Evolutionary conservation across 129 eudicot species (phyloP), one percentile per base, ranked within the genome.

Genomic region (Heracleum sosnowskyi): DNA sequence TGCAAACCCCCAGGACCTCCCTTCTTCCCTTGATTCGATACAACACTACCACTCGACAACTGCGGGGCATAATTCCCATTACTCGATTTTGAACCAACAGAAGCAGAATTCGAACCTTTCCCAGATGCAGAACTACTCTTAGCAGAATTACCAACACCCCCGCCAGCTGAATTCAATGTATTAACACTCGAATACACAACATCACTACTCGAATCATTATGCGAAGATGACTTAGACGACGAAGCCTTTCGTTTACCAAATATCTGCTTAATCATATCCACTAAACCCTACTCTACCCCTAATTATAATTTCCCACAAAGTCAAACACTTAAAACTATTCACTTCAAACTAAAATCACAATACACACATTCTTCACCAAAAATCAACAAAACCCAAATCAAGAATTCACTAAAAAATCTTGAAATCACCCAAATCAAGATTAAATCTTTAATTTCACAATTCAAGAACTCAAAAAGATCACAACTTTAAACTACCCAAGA

Each of bases 231-330:
- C 85, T 90, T 88, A 2, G 88, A 86, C 7, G 96, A 86, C 7
- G 96, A 86, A 29, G 85, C 76, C 88, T 90, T 90, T 86, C 85
- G 78, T 7, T 90, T 90, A 71, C 89, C 90, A 1, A 90, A 77
- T 73, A 90, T 86, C 73, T 90, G 96, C 86, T 90, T 90, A 81
- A 90, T 84, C 96, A 90, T 90, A 83, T 79, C 82, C 62, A 79
- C 72, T 39, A 57, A 78, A 78, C 33, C 81, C 81, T 78, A 78
- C 44, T 78, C 45, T 4, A 71, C 7, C 47, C 63, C 81, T 11
- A 55, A 77, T 37, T 31, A 11, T 2, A 73, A 31, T 46, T 75
- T 11, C 73, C 72, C 73, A 16, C 26, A 62, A 46, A 57, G 47
- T 36, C 45, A 57, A 57, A 78, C 26, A 64, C 45, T 29, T 12